Evolutionary conservation across 768 basidiomycete genomes (phyloP).

Genomic region (Pleurotus sapidus): DNA sequence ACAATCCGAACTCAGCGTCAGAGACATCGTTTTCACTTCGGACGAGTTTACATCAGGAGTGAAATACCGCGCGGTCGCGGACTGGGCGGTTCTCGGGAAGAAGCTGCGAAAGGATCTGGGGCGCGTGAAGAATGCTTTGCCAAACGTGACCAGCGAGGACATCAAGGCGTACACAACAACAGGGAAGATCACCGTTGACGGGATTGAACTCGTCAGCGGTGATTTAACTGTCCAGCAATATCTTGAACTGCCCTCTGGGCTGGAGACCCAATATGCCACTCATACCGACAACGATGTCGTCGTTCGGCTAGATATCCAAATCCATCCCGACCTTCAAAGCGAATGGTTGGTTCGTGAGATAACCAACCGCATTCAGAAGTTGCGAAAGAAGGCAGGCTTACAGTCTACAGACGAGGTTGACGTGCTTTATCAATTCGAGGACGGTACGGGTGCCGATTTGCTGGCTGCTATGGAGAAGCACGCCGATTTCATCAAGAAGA

Average conservation of each 20-base stretch:
- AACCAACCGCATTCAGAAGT: conserved; percentile 90
- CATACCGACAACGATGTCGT: conserved; percentile 96
- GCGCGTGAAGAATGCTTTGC: conserved; percentile 86
- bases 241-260: conserved; percentile 69
- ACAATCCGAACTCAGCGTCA: conserved; percentile 92
- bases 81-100: conserved; percentile 91
- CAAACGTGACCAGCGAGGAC: conserved; percentile 74
- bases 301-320: conserved; percentile 85
- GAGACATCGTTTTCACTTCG: conserved; percentile 83
- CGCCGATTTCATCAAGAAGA: conserved; percentile 66
- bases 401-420: conserved; percentile 94
- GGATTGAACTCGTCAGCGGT: conserved; percentile 86
- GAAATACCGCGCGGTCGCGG: conserved; percentile 87
- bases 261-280: conserved; percentile 67
- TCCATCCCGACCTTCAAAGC: conserved; percentile 80
- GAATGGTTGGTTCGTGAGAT: conserved; percentile 91
- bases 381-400: conserved; percentile 93
- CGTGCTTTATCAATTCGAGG: conserved; percentile 80
- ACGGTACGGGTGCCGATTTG: conserved; percentile 62
- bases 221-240: conserved; percentile 90
- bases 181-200: conserved; percentile 82
- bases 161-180: conserved; percentile 74
- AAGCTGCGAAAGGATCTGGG: conserved; percentile 91
- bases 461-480: conserved; percentile 63
- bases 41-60: conserved; percentile 87